phyloP scores from a whole-genome alignment of 2,329 filamentous ascomycete genomes.

The Dactylellina leptospora region DNA sequence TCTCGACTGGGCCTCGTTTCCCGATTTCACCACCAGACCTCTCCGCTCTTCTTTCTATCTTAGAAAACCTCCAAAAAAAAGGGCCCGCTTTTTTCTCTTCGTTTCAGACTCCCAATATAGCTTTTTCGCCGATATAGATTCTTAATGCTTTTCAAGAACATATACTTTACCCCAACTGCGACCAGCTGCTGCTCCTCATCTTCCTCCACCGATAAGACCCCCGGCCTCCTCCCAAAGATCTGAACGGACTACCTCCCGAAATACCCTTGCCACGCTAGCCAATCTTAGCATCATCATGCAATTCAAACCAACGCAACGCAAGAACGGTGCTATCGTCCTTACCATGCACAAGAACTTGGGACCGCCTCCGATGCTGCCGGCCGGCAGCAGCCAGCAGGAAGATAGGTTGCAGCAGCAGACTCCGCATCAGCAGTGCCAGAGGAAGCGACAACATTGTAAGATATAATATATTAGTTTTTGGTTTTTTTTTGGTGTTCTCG shows the following conservation, averaged over 20 bases:
- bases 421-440: slow-evolving; percentile 23
- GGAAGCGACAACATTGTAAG: slow-evolving; percentile 50
- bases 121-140: slow-evolving; percentile 26
- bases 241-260: slow-evolving; percentile 24
- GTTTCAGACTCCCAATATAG: background rate
- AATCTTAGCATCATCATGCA: slow-evolving; percentile 22
- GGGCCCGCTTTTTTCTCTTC: background rate
- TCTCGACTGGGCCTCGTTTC: slow-evolving; percentile 30
- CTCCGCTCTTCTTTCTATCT: background rate
- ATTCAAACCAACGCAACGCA: slow-evolving; percentile 48
- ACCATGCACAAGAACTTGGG: slow-evolving; percentile 45
- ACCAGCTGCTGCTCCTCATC: slow-evolving; percentile 24
- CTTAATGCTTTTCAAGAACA: slow-evolving; percentile 44
- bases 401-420: slow-evolving; percentile 37
- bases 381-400: slow-evolving; percentile 18
- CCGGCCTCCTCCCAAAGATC: slow-evolving; percentile 42
- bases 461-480: slow-evolving; percentile 25
- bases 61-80: background rate
- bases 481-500: background rate
- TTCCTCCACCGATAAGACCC: slow-evolving; percentile 23
- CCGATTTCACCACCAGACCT: background rate
- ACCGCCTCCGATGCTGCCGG: slow-evolving; percentile 9
- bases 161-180: slow-evolving; percentile 24
- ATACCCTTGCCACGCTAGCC: slow-evolving; percentile 26
- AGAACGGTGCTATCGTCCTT: slow-evolving; percentile 48